Evolutionary conservation across 345 rosid genomes (phyloP).

Genomic region (Excoecaria cochinchinensis): DNA sequence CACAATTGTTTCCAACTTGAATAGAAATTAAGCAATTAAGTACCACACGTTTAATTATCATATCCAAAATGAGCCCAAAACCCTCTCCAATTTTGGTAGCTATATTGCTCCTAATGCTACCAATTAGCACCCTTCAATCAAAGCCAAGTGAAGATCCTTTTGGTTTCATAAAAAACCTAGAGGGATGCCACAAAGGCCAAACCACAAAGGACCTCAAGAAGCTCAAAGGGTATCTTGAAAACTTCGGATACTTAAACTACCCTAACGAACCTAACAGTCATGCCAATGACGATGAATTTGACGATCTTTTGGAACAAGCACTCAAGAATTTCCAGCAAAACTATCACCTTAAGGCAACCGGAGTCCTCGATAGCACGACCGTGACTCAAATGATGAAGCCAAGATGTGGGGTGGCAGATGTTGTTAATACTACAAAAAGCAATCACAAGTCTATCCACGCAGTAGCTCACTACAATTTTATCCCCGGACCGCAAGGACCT

Average conservation of each 20-base stretch:
- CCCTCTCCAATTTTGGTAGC: not conserved
- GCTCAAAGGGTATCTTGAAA: slow-evolving; percentile 17
- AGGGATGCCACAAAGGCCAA: slow-evolving; percentile 20
- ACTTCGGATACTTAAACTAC: slow-evolving; percentile 20
- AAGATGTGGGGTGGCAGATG: slow-evolving; percentile 25
- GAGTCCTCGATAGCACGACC: slow-evolving; percentile 12
- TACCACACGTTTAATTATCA: no score
- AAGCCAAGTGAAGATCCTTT: slow-evolving; percentile 4
- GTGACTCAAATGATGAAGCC: slow-evolving; percentile 19
- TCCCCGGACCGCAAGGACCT: not conserved
- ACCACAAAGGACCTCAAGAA: not conserved
- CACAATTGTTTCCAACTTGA: no score
- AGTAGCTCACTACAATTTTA: not conserved
- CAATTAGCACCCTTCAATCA: not conserved
- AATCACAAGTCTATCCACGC: not conserved
- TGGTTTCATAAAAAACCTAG: slow-evolving; percentile 1
- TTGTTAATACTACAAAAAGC: not conserved
- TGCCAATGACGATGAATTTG: slow-evolving; percentile 14
- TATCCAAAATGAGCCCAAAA: not conserved
- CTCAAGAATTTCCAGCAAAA: slow-evolving; percentile 16
- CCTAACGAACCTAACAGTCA: not conserved
- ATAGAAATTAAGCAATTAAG: no score
- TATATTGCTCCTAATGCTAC: not conserved
- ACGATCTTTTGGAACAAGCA: slow-evolving; percentile 21
- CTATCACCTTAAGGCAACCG: slow-evolving; percentile 9